Evolutionary conservation across 73 alveolate genomes (phyloP), one percentile per base, ranked within the genome.

Genomic region (Paramecium bursaria): DNA sequence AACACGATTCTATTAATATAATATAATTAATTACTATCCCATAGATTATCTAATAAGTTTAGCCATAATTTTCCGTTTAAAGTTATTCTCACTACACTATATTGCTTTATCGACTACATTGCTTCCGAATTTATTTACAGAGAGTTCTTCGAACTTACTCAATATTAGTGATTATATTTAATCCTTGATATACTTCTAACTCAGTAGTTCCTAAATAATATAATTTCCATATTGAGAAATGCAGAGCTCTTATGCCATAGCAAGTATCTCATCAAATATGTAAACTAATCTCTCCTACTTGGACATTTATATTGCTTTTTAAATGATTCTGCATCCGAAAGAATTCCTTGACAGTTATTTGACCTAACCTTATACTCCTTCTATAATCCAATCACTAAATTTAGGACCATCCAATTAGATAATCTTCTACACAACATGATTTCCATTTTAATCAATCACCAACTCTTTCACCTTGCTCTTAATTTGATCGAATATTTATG

Each of bases 391-490:
- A 10, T 10, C 13, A 27, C 76, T 57, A 26, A 57, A 11, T 10
- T 23, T 44, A 26, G 30, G 11, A 4, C 39, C 76, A 33, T 17
- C 17, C 3, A 57, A 25, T 57, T 57, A 2, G 21, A 57, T 57
- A 1, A 57, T 2, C 31, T 57, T 57, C 9, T 57, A 57, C 11
- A 57, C 76, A 9, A 57, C 95, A 52, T 90, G 95, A 90, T 90
- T 90, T 46, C 95, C 95, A 86, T 90, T 86, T 90, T 90, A 90
- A 77, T 90, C 95, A 52, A 79, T 91, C 1, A 90, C 90, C 49
- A 91, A 86, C 50, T 90, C 90, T 48, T 86, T 10, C 51, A 86
- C 85, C 57, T 50, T 49, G 26, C 33, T 25, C 60, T 87, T 86
- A 54, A 90, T 23, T 44, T 79, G 86, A 10, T 46, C 74, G 13